Percentiles rank a stretch among this genome's conserved stretches.
Evolutionary conservation across 73 alveolate species (phyloP).

Genomic region (Paramecium sexaurelia): DNA sequence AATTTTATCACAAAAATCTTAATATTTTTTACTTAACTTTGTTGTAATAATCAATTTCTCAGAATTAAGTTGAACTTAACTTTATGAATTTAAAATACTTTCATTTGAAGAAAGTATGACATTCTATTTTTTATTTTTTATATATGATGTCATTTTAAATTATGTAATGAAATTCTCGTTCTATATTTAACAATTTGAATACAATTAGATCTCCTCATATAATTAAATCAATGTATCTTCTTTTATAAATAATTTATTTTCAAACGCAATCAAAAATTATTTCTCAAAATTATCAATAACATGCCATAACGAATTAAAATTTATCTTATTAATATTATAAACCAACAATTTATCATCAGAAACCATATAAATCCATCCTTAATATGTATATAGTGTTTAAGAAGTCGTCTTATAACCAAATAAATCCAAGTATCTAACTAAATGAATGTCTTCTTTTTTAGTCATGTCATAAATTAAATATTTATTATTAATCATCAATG

Average conservation of each 20-base stretch:
- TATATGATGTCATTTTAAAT: background rate
- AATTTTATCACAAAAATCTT: background rate
- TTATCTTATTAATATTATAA: background rate
- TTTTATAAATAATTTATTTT: background rate
- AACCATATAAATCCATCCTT: background rate
- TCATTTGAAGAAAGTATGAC: background rate
- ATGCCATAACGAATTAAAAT: conserved; percentile 20
- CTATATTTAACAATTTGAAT: background rate
- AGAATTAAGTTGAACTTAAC: background rate
- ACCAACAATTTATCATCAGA: background rate
- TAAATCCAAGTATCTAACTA: background rate
- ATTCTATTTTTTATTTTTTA: background rate
- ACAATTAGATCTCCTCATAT: background rate
- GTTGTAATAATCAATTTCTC: background rate
- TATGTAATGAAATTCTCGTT: background rate
- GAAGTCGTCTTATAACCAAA: background rate
- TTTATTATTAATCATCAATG: background rate
- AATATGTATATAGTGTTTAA: background rate
- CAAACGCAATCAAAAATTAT: background rate
- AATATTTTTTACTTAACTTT: background rate
- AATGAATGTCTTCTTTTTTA: background rate
- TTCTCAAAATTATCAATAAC: background rate
- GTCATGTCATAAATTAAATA: background rate
- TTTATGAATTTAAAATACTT: background rate
- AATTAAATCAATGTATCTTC: background rate